phyloP scores from a whole-genome alignment of 179 eudicot species.

The Sideroxylon spinosum region DNA sequence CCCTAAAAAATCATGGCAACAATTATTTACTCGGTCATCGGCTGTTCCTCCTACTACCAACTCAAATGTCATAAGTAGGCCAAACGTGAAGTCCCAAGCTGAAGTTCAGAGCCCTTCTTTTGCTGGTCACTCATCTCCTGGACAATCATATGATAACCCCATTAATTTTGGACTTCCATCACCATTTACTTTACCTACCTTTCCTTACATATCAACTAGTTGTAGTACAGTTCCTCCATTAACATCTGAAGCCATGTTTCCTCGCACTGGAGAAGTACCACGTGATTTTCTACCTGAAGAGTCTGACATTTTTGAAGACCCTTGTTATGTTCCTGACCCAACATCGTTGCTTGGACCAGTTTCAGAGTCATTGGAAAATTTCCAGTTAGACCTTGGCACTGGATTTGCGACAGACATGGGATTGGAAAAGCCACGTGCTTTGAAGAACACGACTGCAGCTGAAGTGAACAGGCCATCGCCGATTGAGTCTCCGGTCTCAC shows the following conservation, averaged over 20 bases:
- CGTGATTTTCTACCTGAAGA: conserved; percentile 71
- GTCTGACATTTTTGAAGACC: conserved; percentile 92
- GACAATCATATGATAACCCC: conserved; percentile 69
- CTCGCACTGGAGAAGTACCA: conserved; percentile 41
- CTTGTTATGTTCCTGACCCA: conserved; percentile 93
- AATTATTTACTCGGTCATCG: conserved; percentile 66
- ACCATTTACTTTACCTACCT: conserved; percentile 63
- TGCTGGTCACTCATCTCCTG: conserved; percentile 35
- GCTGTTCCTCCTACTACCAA: conserved; percentile 45
- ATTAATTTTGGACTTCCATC: conserved; percentile 69
- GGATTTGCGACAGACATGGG: conserved; percentile 52
- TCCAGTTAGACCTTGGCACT: conserved; percentile 67
- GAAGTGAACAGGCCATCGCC: conserved; percentile 75
- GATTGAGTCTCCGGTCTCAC: conserved; percentile 84
- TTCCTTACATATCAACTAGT: conserved; percentile 46
- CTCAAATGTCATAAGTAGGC: conserved; percentile 71
- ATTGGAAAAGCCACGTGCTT: conserved; percentile 42
- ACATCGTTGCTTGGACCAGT: conserved; percentile 93
- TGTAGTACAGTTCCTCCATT: conserved; percentile 42
- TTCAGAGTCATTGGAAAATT: conserved; percentile 86
- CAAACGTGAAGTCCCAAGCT: conserved; percentile 48
- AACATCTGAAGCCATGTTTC: conserved; percentile 55
- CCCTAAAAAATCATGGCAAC: conserved; percentile 92
- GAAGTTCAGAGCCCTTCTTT: conserved; percentile 56
- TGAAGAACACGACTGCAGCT: conserved; percentile 39